Evolutionary conservation across 768 basidiomycete species (phyloP), one percentile per base, ranked within the genome.

Genomic region (Ramaria rubella): DNA sequence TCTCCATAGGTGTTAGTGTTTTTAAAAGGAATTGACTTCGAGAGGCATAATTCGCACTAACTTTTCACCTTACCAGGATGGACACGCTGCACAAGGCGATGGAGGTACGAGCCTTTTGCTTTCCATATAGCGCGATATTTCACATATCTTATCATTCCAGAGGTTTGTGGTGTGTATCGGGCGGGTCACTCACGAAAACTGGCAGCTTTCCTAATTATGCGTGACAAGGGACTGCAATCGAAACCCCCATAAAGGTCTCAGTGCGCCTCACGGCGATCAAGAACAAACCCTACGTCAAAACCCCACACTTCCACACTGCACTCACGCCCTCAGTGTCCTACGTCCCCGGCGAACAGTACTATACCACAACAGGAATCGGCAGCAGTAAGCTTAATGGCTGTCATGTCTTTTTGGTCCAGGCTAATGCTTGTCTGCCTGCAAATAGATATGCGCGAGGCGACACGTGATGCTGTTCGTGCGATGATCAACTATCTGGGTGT

Each of bases 31-130:
- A 15, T 11, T 48, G 33, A n/a, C 8, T 26, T 5, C 27, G 30
- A 40, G 15, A n/a, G n/a, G n/a, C 23, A 11, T 42, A 43, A 8
- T 3, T 12, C 9, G 42, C 29, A 42, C 8, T 54, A n/a, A 54
- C 52, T 11, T 12, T 5, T 14, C 6, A 40, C 17, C 23, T 14
- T 9, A 40, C 34, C 46, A 83, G 81, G 83, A 85, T 58, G 83
- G 83, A 4, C 83, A 84, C 65, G 83, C 82, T 3, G 81, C 78
- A 9, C 83, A 83, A 68, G 83, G 83, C 6, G 83, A 83, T 62
- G 83, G 83, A 65, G 83, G 82, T 80, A 55, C 57, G 77, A 65
- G 38, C 3, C 5, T n/a, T 34, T 51, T 29, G 3, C 15, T n/a
- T 12, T 36, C 9, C 15, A 34, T 46, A 27, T 17, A n/a, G n/a